Evolutionary conservation across 805 yeast species (phyloP).

Genomic region (Komagataella ulmi): DNA sequence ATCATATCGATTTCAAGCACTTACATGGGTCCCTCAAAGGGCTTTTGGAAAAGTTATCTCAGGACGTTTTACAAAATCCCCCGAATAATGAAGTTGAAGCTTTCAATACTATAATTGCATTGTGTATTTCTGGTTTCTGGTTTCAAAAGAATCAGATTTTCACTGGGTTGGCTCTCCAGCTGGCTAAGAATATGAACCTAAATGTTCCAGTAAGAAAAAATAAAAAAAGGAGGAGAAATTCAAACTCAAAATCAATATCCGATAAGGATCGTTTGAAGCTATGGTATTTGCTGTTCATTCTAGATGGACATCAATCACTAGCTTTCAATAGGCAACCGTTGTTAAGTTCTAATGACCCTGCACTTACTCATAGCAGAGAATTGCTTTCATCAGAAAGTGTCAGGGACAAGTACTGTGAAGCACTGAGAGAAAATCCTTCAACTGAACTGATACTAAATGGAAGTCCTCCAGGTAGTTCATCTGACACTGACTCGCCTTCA

Average conservation of each 20-base stretch:
- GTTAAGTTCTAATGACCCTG: constrained; percentile 31
- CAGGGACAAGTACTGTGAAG: not conserved
- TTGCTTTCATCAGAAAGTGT: constrained; percentile 13
- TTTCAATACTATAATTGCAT: constrained; percentile 47
- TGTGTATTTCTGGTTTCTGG: constrained; percentile 60
- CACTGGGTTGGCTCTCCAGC: constrained; percentile 54
- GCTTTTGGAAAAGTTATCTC: constrained; percentile 15
- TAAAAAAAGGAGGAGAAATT: constrained; percentile 1
- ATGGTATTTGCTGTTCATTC: constrained; percentile 53
- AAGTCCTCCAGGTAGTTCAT: not conserved
- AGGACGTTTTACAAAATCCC: constrained; percentile 18
- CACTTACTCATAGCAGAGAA: constrained; percentile 27
- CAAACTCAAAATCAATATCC: constrained; percentile 9
- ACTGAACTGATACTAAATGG: not conserved
- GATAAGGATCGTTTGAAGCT: constrained; percentile 37
- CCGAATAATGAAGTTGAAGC: constrained; percentile 31
- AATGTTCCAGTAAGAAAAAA: constrained; percentile 12
- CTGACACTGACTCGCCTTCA: not conserved
- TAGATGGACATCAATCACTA: constrained; percentile 60
- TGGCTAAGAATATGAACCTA: constrained; percentile 41
- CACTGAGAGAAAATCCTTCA: not conserved
- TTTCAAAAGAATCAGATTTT: constrained; percentile 50
- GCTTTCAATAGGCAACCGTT: constrained; percentile 45
- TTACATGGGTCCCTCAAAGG: constrained; percentile 14
- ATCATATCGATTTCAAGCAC: constrained; percentile 27